Evolutionary conservation across 176 grass and related monocot genomes (phyloP).

Genomic region (Hyparrhenia diplandra): DNA sequence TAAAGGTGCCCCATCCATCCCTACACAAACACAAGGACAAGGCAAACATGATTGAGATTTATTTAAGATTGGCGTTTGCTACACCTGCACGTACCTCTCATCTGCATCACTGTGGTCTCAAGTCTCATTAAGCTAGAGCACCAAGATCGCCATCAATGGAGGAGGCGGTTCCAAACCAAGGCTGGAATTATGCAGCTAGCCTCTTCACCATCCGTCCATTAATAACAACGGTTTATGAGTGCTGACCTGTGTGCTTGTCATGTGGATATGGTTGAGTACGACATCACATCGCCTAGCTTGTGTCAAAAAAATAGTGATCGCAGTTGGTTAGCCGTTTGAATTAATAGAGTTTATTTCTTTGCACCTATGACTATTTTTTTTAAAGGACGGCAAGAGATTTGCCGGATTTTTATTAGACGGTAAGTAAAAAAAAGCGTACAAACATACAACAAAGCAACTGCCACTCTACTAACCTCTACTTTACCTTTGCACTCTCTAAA

Average conservation of each 20-base stretch:
- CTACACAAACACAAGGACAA: not conserved
- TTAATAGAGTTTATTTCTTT: no score
- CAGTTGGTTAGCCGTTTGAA: not conserved
- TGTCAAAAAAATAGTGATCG: not conserved
- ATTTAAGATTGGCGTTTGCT: not conserved
- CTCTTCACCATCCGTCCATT: conserved; percentile 3
- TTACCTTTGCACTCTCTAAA: no score
- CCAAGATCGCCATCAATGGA: conserved; percentile 3
- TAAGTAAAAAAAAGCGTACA: no score
- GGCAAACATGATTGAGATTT: not conserved
- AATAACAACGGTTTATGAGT: not conserved
- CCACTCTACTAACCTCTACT: no score
- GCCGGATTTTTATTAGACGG: no score
- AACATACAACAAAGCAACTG: no score
- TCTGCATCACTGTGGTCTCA: not conserved
- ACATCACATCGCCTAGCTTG: not conserved
- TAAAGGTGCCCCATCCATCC: not conserved
- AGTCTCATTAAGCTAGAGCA: conserved; percentile 22
- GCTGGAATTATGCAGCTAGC: conserved; percentile 22
- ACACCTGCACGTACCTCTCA: not conserved
- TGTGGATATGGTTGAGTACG: not conserved
- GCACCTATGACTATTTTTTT: no score
- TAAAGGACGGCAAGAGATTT: no score
- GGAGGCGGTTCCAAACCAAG: no score
- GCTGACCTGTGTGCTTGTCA: not conserved